Evolutionary conservation across 179 eudicot genomes (phyloP).

Genomic region (Nepenthes alata): DNA sequence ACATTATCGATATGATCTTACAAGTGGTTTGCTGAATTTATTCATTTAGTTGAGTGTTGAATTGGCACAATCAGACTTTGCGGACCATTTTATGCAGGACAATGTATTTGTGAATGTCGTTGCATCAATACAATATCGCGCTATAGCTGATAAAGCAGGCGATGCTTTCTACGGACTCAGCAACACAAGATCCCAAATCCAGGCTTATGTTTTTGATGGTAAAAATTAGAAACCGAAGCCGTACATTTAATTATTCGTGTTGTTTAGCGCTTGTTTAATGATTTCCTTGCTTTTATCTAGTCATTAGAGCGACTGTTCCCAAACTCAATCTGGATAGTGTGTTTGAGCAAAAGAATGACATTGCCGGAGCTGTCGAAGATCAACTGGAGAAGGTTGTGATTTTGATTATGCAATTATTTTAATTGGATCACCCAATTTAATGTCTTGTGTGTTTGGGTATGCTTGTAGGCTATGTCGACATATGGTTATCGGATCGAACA

Average conservation of each 20-base stretch:
- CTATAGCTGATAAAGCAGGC: constrained; percentile 23
- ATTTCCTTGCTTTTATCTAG: constrained; percentile 6
- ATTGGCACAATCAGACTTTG: not conserved
- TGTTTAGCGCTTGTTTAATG: not conserved
- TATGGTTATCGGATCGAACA: constrained; percentile 33
- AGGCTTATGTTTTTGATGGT: constrained; percentile 42
- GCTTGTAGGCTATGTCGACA: constrained; percentile 28
- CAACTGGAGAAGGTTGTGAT: constrained; percentile 30
- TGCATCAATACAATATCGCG: constrained; percentile 34
- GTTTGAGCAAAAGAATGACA: constrained; percentile 32
- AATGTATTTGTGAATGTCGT: constrained; percentile 39
- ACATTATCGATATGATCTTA: too few species aligned
- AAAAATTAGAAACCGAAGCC: not conserved
- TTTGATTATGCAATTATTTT: not conserved
- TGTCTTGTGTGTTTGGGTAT: not conserved
- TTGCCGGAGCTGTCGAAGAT: constrained; percentile 27
- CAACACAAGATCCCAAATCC: constrained; percentile 30
- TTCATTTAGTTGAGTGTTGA: not conserved
- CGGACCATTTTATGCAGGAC: constrained; percentile 18
- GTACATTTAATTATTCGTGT: too few species aligned
- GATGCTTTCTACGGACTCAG: constrained; percentile 37
- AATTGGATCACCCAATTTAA: not conserved
- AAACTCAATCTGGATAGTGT: constrained; percentile 26
- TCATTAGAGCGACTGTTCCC: constrained; percentile 33
- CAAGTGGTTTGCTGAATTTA: too few species aligned